Evolutionary conservation across 129 eudicot genomes (phyloP).

Genomic region (Lonicera japonica): DNA sequence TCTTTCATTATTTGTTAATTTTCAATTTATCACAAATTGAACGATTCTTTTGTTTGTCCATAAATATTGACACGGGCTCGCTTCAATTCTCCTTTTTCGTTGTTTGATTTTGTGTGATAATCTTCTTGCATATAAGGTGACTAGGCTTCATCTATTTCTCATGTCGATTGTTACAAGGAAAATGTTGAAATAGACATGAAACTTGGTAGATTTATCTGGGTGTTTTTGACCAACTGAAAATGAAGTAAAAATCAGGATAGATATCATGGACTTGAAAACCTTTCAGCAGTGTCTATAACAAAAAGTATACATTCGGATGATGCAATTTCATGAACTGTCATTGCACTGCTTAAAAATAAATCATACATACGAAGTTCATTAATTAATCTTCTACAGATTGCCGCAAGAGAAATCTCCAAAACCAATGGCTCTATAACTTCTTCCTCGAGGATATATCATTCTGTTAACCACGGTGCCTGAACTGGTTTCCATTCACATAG

Average conservation of each 20-base stretch:
- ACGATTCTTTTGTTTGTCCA: no score
- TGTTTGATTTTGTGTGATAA: no score
- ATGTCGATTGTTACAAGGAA: no score
- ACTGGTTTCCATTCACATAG: slow-evolving; percentile 67
- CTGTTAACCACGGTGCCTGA: slow-evolving; percentile 77
- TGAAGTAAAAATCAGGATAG: not conserved
- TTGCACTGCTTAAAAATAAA: slow-evolving; percentile 2
- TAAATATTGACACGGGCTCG: no score
- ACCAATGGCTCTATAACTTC: slow-evolving; percentile 8
- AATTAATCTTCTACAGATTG: slow-evolving; percentile 6
- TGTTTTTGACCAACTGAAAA: not conserved
- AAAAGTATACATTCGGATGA: not conserved
- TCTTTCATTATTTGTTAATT: no score
- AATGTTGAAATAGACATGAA: no score
- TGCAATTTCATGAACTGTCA: not conserved
- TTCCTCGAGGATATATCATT: slow-evolving; percentile 23
- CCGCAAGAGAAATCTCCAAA: slow-evolving; percentile 16
- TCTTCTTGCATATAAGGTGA: no score
- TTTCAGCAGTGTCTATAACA: not conserved
- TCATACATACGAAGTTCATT: not conserved
- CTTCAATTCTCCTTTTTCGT: no score
- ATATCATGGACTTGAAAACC: not conserved
- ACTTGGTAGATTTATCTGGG: no score
- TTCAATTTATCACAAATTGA: no score
- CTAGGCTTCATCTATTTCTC: no score